Conservation (phyloP, 768 basidiomycete genomes). For the Amanita rimosa region DNA sequence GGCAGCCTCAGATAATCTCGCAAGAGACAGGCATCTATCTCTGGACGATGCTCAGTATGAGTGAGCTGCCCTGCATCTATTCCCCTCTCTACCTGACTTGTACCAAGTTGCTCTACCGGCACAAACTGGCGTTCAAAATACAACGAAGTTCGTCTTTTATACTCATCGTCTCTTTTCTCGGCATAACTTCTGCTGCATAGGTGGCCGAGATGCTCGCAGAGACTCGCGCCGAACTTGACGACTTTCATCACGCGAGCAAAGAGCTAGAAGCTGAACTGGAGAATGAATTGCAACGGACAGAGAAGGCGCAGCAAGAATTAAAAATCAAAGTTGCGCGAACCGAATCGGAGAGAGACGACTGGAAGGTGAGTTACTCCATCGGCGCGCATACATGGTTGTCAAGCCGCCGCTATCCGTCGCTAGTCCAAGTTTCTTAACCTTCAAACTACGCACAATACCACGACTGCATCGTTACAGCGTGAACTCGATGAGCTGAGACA, state of each 20-base stretch:
- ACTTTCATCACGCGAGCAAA: constrained; percentile 80
- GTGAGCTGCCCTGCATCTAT: constrained; percentile 22
- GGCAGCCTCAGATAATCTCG: constrained; percentile 44
- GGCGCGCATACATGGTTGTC: not conserved
- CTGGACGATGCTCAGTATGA: constrained; percentile 56
- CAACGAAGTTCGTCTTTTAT: constrained; percentile 38
- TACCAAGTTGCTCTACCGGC: constrained; percentile 40
- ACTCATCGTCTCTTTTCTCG: not conserved
- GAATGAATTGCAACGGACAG: constrained; percentile 79
- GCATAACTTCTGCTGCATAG: constrained; percentile 16
- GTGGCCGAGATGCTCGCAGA: constrained; percentile 77
- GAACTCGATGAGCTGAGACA: constrained; percentile 78
- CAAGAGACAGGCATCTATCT: constrained; percentile 48
- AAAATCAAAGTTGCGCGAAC: constrained; percentile 59
- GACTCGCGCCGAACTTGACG: constrained; percentile 76
- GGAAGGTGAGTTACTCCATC: constrained; percentile 60
- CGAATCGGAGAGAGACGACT: constrained; percentile 75
- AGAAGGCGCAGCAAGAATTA: constrained; percentile 75
- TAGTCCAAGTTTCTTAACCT: constrained; percentile 80
- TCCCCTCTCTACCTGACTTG: constrained; percentile 9
- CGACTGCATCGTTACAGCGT: constrained; percentile 82
- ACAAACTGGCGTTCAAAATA: constrained; percentile 75
- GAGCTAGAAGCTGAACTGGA: constrained; percentile 92
- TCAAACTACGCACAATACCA: constrained; percentile 85
- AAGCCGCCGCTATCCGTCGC: not conserved